Evolutionary conservation across 495 filamentous ascomycete species (phyloP), one percentile per base, ranked within the genome.

Genomic region (Letharia lupina): DNA sequence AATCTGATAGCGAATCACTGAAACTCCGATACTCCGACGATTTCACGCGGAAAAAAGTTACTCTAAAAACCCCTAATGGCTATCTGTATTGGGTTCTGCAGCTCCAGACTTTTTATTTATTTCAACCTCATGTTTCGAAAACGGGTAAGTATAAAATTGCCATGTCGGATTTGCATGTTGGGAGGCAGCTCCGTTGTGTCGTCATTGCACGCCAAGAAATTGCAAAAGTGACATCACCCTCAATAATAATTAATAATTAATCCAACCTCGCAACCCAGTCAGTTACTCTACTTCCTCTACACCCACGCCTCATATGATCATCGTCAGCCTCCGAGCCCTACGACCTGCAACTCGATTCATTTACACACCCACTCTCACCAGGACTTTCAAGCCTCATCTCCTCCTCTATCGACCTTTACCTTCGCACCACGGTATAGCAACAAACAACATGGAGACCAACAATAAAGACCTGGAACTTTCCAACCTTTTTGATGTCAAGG

Each of bases 401-500:
- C n/a, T 65, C 40, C 64, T 15, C 15, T 44, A 65, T 33, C 64
- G 9, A 39, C 28, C 44, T 18, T 23, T 12, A 28, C 56, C 16
- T 37, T 23, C 35, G 28, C 28, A 42, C 23, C 61, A 45, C 33
- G 47, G 28, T 20, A 42, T 28, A 28, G 23, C 39, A 28, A 11
- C 66, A 35, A 60, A 7, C n/a, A 73, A 60, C 13, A 72, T 72
- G 70, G 56, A 70, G 45, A 67, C 68, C 48, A 84, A 79, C 69
- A 86, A 86, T 70, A 67, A 73, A 40, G 75, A 79, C 54, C 78
- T 85, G 68, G 71, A 80, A 68, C 72, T 85, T 31, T 67, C 72
- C 23, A 75, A 81, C 5, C 69, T 86, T 2, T 86, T 86, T 75
- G 80, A 82, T 73, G 81, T 86, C 61, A 83, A 82, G 69, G 75